phyloP scores from a whole-genome alignment of 1,284 basidiomycete species.

The Cutaneotrichosporon cyanovorans region DNA sequence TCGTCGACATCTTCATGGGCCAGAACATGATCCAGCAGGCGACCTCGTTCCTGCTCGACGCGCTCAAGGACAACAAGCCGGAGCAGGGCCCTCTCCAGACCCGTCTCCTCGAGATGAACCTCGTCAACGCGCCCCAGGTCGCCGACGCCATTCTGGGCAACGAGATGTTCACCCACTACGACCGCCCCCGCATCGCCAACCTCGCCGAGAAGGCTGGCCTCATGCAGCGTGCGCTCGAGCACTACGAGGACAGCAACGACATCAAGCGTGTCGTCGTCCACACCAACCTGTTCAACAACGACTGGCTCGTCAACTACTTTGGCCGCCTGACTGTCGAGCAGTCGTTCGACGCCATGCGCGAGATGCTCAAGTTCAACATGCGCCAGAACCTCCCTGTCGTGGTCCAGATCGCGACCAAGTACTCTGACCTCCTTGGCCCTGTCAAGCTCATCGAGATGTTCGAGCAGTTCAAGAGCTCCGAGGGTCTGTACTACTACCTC shows the following conservation, averaged over 20 bases:
- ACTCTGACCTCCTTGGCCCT: conserved; percentile 95
- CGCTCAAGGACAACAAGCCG: conserved; percentile 98
- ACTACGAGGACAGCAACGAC: conserved; percentile 93
- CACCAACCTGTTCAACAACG: conserved; percentile 69
- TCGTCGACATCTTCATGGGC: conserved; percentile 98
- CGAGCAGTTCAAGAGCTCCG: conserved; percentile 95
- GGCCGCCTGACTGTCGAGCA: conserved; percentile 97
- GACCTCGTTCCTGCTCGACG: conserved; percentile 95
- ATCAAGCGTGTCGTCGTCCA: conserved; percentile 98
- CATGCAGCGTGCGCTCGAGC: conserved; percentile 90
- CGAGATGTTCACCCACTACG: conserved; percentile 98
- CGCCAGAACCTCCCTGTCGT: conserved; percentile 96
- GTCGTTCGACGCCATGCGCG: conserved; percentile 89
- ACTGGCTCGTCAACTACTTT: conserved; percentile 98
- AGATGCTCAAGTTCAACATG: conserved; percentile 96
- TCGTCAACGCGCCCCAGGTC: conserved; percentile 95
- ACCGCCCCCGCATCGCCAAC: conserved; percentile 93
- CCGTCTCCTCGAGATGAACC: conserved; percentile 94
- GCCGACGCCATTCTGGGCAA: conserved; percentile 98
- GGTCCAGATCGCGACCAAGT: conserved; percentile 97
- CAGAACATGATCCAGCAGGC: conserved; percentile 99
- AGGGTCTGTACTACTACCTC: conserved; percentile 96
- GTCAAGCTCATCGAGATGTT: conserved; percentile 99
- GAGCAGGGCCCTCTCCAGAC: conserved; percentile 97
- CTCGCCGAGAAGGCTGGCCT: conserved; percentile 97